A percentile compares a stretch with the other conserved stretches of the same genome.
phyloP scores from a whole-genome alignment of 371 early-diverging fungal genomes.

The Mucor circinelloides region DNA sequence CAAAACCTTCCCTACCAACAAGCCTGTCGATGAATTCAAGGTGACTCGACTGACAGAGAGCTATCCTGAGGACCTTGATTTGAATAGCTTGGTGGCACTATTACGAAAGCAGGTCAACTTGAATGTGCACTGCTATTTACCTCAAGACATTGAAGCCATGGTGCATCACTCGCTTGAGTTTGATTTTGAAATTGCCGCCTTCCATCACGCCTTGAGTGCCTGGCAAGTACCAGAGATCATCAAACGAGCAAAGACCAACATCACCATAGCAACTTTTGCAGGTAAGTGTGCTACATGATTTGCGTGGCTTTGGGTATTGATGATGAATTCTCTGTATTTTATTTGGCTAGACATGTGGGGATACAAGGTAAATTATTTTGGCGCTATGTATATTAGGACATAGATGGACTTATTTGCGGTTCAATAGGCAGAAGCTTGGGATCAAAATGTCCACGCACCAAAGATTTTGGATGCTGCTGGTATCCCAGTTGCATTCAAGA shows the following conservation, averaged over 20 bases:
- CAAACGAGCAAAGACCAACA: slow-evolving; percentile 57
- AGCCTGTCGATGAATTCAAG: slow-evolving; percentile 17
- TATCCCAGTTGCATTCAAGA: slow-evolving; percentile 80
- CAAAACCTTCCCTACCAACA: slow-evolving; percentile 19
- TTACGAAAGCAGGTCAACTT: slow-evolving; percentile 59
- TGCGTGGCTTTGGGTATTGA: slow-evolving; percentile 33
- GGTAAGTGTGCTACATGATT: slow-evolving; percentile 43
- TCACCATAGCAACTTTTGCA: slow-evolving; percentile 74
- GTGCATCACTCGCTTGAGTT: slow-evolving; percentile 64
- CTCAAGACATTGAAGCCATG: slow-evolving; percentile 63
- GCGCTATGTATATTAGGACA: not conserved
- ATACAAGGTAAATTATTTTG: slow-evolving; percentile 37
- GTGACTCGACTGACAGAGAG: slow-evolving; percentile 34
- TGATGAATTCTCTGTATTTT: not conserved
- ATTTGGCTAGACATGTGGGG: slow-evolving; percentile 61
- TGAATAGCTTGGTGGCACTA: slow-evolving; percentile 58
- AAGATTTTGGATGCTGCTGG: slow-evolving; percentile 70
- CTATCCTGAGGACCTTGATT: slow-evolving; percentile 54
- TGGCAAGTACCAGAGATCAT: slow-evolving; percentile 61
- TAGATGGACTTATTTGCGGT: not conserved
- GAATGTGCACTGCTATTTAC: slow-evolving; percentile 62
- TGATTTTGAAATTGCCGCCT: slow-evolving; percentile 63
- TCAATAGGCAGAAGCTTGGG: slow-evolving; percentile 67
- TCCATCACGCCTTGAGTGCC: slow-evolving; percentile 73
- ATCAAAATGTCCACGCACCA: slow-evolving; percentile 67